These are phyloP conservation scores for Trichoderma erinaceum DNA, from an alignment of 495 filamentous ascomycete species.

Conservation along the genomic window DNA sequence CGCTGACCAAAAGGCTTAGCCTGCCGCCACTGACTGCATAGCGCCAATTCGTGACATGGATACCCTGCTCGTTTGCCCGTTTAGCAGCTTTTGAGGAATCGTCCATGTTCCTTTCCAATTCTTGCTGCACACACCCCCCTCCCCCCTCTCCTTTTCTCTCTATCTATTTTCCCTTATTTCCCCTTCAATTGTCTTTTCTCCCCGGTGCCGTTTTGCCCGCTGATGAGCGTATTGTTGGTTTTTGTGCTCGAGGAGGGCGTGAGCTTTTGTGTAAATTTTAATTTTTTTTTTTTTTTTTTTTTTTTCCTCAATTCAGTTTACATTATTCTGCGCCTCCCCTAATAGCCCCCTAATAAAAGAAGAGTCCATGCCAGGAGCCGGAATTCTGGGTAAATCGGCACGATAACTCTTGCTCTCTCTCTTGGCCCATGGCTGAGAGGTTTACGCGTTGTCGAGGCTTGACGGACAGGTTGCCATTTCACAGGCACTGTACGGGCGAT, in stretches of 20 bases:
- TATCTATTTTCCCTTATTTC: background rate
- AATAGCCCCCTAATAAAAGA: background rate
- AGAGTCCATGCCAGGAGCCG: background rate
- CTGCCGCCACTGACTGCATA: slow-evolving; percentile 9
- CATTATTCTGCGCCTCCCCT: background rate
- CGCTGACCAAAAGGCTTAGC: slow-evolving; percentile 13
- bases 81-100: background rate
- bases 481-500: background rate
- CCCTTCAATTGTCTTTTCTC: background rate
- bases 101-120: background rate
- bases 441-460: slow-evolving; percentile 10
- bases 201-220: slow-evolving; percentile 10
- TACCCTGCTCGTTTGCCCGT: background rate
- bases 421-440: background rate
- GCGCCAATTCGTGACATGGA: slow-evolving; percentile 4
- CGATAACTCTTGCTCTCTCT: background rate
- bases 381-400: slow-evolving; percentile 7
- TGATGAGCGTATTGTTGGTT: background rate
- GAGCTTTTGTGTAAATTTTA: background rate
- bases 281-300: background rate
- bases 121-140: background rate
- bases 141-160: background rate
- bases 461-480: background rate
- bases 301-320: background rate
- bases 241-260: background rate